A percentile compares a stretch with the other conserved stretches of the same genome.
Conservation (phyloP, 805 yeast species). For the Yarrowia deformans region DNA sequence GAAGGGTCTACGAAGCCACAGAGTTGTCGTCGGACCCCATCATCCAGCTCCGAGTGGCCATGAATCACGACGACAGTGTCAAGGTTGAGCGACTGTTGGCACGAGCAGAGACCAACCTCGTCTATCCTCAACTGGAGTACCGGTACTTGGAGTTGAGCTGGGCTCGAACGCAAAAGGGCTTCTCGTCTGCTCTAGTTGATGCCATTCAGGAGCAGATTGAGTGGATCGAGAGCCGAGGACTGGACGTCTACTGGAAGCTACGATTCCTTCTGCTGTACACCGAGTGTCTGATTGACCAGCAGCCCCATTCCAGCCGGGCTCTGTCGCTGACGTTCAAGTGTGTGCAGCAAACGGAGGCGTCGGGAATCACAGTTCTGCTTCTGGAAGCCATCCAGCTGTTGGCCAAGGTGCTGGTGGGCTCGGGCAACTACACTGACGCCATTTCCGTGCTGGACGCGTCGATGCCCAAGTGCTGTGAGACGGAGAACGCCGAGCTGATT, state of each 20-base stretch:
- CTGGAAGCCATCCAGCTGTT: conserved; percentile 59
- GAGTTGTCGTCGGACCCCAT: conserved; percentile 15
- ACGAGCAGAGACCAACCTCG: conserved; percentile 1
- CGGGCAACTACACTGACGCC: conserved; percentile 57
- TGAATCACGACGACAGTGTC: conserved; percentile 15
- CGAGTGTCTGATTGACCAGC: conserved; percentile 29
- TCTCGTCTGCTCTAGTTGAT: conserved; percentile 15
- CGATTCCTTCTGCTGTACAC: conserved; percentile 42
- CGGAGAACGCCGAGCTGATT: conserved; percentile 53
- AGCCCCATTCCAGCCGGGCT: conserved; percentile 56
- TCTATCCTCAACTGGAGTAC: conserved; percentile 24
- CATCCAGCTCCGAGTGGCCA: conserved; percentile 22
- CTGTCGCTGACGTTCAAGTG: conserved; percentile 60
- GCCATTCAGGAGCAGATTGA: conserved; percentile 22
- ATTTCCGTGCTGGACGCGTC: conserved; percentile 52
- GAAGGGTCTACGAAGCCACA: conserved; percentile 13
- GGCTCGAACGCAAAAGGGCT: conserved; percentile 31
- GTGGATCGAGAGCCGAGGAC: conserved; percentile 47
- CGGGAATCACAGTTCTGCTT: conserved; percentile 56
- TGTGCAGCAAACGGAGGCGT: conserved; percentile 56
- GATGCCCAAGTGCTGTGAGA: conserved; percentile 57
- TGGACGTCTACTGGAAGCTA: conserved; percentile 51
- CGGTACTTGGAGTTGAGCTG: conserved; percentile 19
- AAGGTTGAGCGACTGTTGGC: conserved; percentile 21
- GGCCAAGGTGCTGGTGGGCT: conserved; percentile 55